Evolutionary conservation across 768 basidiomycete genomes (phyloP), one percentile per base, ranked within the genome.

Genomic region (Calvatia gigantea): DNA sequence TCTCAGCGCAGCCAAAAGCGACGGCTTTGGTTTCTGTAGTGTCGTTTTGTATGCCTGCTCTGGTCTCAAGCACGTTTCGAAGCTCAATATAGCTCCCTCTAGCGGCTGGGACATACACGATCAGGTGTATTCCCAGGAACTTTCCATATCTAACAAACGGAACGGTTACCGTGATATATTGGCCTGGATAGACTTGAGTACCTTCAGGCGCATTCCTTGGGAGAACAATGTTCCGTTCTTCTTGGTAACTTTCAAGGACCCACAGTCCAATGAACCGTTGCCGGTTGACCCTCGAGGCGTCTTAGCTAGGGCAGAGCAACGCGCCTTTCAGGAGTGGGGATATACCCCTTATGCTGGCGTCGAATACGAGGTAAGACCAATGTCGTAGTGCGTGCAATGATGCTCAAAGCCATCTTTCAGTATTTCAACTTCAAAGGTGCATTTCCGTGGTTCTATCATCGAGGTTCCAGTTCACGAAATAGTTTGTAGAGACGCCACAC

Each of bases 101-200:
- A 93, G 87, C 58, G 91, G 89, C 45, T 94, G 92, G 95, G 91
- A 96, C 69, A 85, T 98, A 14, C 93, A 98, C 61, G 97, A 98
- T 66, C 60, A 78, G 0, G 82, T 90, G 3, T 98, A 98, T 72
- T 78, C 84, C 4, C 80, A 79, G 21, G 97, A 98, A 69, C 83
- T 98, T 9, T 75, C 87, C 12, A 89, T 99, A 57, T 95, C 94
- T 21, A 98, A 97, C 73, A 84, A 81, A 65, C 81, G 80, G 21
- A 99, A 98, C 61, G 97, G 97, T 1, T 98, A 94, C 72, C 82
- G 85, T 4, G 97, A 99, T 67, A 71, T 99, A 44, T 71, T 90
- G 33, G 97, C 97, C 6, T 70, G 76, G 29, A 88, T 99, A 58
- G 96, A 98, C 69, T 77, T 97, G 14, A 82, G 87, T 0, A 91